phyloP scores from a whole-genome alignment of 2,329 filamentous ascomycete species.

The Hymenotorrendiella dingleyae region DNA sequence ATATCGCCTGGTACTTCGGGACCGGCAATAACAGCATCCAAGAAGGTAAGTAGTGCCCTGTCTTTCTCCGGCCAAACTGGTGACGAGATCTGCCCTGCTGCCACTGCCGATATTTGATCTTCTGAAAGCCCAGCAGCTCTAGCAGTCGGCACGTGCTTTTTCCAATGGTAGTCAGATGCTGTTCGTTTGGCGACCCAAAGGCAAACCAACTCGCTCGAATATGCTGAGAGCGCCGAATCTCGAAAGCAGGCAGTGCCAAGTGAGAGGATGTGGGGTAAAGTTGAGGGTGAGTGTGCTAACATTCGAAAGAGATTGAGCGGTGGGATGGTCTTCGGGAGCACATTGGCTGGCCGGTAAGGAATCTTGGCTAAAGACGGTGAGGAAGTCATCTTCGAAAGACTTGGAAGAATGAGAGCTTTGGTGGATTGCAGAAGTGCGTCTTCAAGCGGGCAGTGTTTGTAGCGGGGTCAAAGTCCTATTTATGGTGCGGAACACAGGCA shows the following conservation, averaged over 20 bases:
- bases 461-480: too few relatives aligned
- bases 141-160: constrained; percentile 19
- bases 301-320: constrained; percentile 21
- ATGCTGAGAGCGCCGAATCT: constrained; percentile 18
- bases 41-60: constrained; percentile 16
- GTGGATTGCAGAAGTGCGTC: too few relatives aligned
- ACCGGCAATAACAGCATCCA: constrained; percentile 19
- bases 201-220: constrained; percentile 19
- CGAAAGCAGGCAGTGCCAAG: constrained; percentile 22
- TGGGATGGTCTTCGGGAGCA: constrained; percentile 18
- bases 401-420: neutral
- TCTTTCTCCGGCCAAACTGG: constrained; percentile 17
- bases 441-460: too few relatives aligned
- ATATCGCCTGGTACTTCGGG: constrained; percentile 17
- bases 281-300: constrained; percentile 21
- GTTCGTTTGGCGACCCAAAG: constrained; percentile 16
- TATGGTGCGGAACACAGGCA: neutral
- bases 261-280: constrained; percentile 20
- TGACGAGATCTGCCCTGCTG: constrained; percentile 13
- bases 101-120: constrained; percentile 15
- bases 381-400: constrained; percentile 10
- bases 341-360: constrained; percentile 17
- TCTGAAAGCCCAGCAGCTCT: constrained; percentile 14
- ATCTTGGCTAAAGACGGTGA: constrained; percentile 12
- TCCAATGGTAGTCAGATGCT: constrained; percentile 21